These are phyloP conservation scores for Xerocomus cyaneibrunnescens DNA, from an alignment of 1,284 basidiomycete genomes.

Conservation along the genomic window DNA sequence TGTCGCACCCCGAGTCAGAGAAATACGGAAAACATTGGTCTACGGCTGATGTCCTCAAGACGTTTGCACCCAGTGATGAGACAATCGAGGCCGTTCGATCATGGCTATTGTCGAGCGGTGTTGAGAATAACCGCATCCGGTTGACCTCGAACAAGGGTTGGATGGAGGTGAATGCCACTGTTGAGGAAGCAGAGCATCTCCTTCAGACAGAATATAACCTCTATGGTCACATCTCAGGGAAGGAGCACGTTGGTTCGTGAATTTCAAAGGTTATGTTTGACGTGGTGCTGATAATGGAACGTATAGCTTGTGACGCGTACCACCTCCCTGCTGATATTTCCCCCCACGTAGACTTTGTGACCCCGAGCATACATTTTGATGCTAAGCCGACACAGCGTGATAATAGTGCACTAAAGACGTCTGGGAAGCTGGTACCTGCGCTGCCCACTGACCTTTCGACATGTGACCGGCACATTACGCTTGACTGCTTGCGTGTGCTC, in stretches of 20 bases:
- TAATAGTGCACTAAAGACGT: conserved; percentile 20
- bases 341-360: conserved; percentile 34
- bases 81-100: conserved; percentile 37
- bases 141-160: conserved; percentile 40
- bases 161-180: conserved; percentile 42
- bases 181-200: conserved; percentile 41
- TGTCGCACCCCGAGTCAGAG: conserved; percentile 43
- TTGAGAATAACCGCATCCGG: conserved; percentile 33
- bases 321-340: conserved; percentile 26
- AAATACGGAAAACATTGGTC: conserved; percentile 48
- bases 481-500: conserved; percentile 38
- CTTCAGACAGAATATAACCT: conserved; percentile 28
- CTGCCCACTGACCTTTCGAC: conserved; percentile 20
- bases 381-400: conserved; percentile 18
- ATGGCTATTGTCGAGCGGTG: conserved; percentile 42
- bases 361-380: conserved; percentile 29
- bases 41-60: conserved; percentile 36
- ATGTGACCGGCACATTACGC: conserved; percentile 39
- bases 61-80: conserved; percentile 41
- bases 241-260: conserved; percentile 40
- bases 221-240: conserved; percentile 40
- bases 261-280: conserved; percentile 11
- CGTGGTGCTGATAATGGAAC: conserved; percentile 3
- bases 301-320: conserved; percentile 30
- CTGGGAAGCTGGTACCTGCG: conserved; percentile 15